Evolutionary conservation across 1,284 basidiomycete species (phyloP).

Genomic region (Papiliotrema laurentii): DNA sequence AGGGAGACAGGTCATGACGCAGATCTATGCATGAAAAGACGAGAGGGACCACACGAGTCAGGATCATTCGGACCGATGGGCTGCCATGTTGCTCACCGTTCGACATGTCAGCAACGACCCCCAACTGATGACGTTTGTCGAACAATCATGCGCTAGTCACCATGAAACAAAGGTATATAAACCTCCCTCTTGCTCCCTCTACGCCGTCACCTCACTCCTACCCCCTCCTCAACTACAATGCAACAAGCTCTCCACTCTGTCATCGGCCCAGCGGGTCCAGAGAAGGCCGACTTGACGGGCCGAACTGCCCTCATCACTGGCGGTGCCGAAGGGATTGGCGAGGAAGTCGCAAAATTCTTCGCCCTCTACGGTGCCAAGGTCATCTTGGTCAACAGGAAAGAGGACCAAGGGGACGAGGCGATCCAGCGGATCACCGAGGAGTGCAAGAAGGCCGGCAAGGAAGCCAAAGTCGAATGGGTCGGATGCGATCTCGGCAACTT

Average conservation of each 20-base stretch:
- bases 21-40: too few relatives aligned
- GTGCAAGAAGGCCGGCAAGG: constrained; percentile 22
- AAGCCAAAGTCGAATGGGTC: constrained; percentile 47
- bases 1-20: too few relatives aligned
- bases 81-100: too few relatives aligned
- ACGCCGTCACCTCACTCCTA: too few relatives aligned
- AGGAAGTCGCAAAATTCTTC: constrained; percentile 44
- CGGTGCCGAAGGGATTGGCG: constrained; percentile 50
- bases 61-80: too few relatives aligned
- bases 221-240: constrained; percentile 12
- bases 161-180: too few relatives aligned
- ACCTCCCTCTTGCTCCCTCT: too few relatives aligned
- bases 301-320: constrained; percentile 52
- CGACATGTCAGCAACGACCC: too few relatives aligned
- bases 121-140: too few relatives aligned
- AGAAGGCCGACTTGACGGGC: constrained; percentile 35
- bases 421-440: constrained; percentile 46
- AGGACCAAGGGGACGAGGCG: constrained; percentile 49
- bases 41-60: too few relatives aligned
- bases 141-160: too few relatives aligned
- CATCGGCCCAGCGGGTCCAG: constrained; percentile 35
- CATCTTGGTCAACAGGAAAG: constrained; percentile 48
- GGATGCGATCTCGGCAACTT: constrained; percentile 50
- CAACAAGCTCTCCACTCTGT: constrained; percentile 31
- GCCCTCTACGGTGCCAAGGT: constrained; percentile 43